Conservation (phyloP, 2,329 filamentous ascomycete genomes). For the Stachybotrys echinatus region DNA sequence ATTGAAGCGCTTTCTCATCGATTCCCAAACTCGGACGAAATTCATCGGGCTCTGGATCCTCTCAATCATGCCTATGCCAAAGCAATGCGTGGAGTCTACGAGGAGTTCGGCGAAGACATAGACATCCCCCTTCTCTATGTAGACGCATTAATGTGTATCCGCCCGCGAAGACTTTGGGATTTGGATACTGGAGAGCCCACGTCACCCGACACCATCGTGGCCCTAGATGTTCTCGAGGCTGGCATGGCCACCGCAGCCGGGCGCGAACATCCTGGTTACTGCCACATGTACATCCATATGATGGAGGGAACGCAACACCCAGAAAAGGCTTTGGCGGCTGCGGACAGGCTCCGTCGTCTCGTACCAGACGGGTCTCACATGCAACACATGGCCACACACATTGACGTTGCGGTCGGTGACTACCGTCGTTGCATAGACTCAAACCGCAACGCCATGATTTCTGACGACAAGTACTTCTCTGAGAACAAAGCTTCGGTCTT, state of each 20-base stretch:
- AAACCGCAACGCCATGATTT: not conserved
- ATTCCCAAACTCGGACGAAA: too few species aligned
- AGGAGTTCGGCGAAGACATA: conserved; percentile 27
- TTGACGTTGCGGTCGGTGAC: conserved; percentile 67
- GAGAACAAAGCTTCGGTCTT: not conserved
- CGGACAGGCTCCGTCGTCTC: conserved; percentile 54
- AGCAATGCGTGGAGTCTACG: conserved; percentile 21
- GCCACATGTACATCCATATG: not conserved
- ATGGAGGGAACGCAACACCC: not conserved
- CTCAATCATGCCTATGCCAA: too few species aligned
- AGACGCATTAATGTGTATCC: conserved; percentile 37
- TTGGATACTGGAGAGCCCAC: conserved; percentile 21
- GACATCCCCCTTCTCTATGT: conserved; percentile 23
- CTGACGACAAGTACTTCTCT: not conserved
- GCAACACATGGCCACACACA: conserved; percentile 68
- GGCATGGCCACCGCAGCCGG: not conserved
- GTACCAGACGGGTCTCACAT: conserved; percentile 65
- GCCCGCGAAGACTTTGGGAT: conserved; percentile 36
- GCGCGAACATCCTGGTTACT: not conserved
- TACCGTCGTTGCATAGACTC: conserved; percentile 56
- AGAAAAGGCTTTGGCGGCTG: conserved; percentile 3
- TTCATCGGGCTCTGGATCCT: too few species aligned
- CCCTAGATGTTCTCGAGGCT: not conserved
- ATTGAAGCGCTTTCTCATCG: too few species aligned
- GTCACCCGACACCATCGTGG: not conserved